phyloP scores from a whole-genome alignment of 1,139 yeast genomes.

The Hanseniaspora gamundiae region DNA sequence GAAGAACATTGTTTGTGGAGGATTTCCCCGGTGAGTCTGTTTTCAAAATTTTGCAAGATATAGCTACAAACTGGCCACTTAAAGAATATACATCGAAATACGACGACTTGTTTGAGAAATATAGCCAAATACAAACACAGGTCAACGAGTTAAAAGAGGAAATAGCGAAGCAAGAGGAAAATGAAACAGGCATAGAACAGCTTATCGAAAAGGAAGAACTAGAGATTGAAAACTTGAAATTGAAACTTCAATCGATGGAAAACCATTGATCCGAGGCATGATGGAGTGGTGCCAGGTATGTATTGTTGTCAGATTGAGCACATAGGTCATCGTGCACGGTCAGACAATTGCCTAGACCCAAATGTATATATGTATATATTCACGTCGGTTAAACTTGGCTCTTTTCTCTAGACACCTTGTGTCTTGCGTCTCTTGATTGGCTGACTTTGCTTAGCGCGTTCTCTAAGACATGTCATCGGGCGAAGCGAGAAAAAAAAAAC shows the following conservation, averaged over 20 bases:
- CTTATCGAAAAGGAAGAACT: slow-evolving; percentile 19
- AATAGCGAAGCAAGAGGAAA: slow-evolving; percentile 17
- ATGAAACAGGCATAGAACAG: slow-evolving; percentile 11
- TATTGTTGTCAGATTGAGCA: too few species aligned
- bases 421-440: not conserved
- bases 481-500: too few species aligned
- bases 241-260: slow-evolving; percentile 10
- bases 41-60: slow-evolving; percentile 18
- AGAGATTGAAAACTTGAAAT: slow-evolving; percentile 16
- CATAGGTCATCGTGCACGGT: too few species aligned
- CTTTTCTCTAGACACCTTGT: not conserved
- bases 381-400: not conserved
- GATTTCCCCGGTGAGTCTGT: slow-evolving; percentile 20
- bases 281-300: too few species aligned
- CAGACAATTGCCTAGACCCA: too few species aligned
- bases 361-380: too few species aligned
- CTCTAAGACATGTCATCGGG: too few species aligned
- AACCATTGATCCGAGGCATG: too few species aligned
- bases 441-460: not conserved
- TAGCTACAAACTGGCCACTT: slow-evolving; percentile 21
- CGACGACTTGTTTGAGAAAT: slow-evolving; percentile 11
- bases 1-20: slow-evolving; percentile 23
- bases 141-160: slow-evolving; percentile 13
- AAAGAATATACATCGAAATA: slow-evolving; percentile 18
- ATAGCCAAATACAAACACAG: slow-evolving; percentile 12